These are phyloP conservation scores for Leersia perrieri DNA, from an alignment of 176 grass and related monocot genomes.

Conservation along the genomic window DNA sequence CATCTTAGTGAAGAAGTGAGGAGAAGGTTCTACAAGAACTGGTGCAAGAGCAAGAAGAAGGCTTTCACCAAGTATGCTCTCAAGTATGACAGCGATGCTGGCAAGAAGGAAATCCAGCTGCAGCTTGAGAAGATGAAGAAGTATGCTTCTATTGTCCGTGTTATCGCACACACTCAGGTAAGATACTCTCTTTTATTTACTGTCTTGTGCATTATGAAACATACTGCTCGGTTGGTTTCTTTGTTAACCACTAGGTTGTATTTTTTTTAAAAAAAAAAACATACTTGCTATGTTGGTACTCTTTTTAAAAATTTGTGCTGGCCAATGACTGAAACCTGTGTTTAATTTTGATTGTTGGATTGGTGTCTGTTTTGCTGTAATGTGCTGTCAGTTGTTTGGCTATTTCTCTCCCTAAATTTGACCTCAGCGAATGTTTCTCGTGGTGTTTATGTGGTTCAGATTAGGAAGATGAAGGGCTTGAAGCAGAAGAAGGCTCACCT, in stretches of 20 bases:
- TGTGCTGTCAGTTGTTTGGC: background rate
- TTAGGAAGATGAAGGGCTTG: constrained; percentile 91
- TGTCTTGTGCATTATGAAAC: background rate
- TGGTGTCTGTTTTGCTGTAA: too few species aligned
- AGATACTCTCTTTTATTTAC: background rate
- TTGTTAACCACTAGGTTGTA: background rate
- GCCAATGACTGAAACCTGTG: background rate
- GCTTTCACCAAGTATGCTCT: constrained; percentile 85
- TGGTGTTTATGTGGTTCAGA: constrained; percentile 38
- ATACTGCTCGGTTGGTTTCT: background rate
- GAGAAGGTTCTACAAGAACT: constrained; percentile 94
- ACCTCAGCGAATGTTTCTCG: background rate
- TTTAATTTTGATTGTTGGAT: too few species aligned
- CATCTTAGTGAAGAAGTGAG: constrained; percentile 91
- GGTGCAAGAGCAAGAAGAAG: constrained; percentile 98
- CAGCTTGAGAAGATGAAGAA: constrained; percentile 98
- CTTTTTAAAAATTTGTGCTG: background rate
- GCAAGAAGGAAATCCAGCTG: constrained; percentile 82
- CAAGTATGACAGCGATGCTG: constrained; percentile 70
- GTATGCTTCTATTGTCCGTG: constrained; percentile 79
- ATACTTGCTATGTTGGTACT: background rate
- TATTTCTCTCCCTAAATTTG: background rate
- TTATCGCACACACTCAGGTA: constrained; percentile 86
- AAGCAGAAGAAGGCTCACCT: constrained; percentile 97
- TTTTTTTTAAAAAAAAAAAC: too few species aligned